Evolutionary conservation across 2,329 filamentous ascomycete species (phyloP).

Genomic region (Epichloe festucae): DNA sequence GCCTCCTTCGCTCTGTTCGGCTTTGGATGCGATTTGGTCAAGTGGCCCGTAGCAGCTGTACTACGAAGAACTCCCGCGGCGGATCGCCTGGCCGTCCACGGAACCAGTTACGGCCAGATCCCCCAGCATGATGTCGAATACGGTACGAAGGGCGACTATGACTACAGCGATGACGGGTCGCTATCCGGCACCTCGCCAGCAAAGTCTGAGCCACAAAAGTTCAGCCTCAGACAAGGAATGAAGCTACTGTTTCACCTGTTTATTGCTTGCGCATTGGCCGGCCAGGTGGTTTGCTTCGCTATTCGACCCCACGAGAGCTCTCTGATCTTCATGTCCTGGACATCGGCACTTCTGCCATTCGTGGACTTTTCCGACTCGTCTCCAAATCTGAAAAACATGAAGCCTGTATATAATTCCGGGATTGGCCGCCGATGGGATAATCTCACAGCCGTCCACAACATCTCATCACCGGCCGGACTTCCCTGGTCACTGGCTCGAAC

Average conservation of each 20-base stretch:
- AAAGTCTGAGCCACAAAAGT: neutral
- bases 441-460: conserved; percentile 14
- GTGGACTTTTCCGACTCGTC: conserved; percentile 19
- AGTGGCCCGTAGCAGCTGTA: conserved; percentile 11
- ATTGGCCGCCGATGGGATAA: conserved; percentile 17
- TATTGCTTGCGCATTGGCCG: conserved; percentile 8
- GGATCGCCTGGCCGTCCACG: neutral
- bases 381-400: conserved; percentile 13
- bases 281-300: conserved; percentile 10
- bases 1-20: conserved; percentile 9
- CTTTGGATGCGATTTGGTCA: conserved; percentile 14
- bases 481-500: conserved; percentile 10
- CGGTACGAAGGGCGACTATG: neutral
- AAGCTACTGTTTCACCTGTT: conserved; percentile 7
- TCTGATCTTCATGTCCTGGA: conserved; percentile 23
- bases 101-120: conserved; percentile 10
- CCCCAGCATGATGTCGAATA: conserved; percentile 14
- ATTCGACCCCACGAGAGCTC: conserved; percentile 18
- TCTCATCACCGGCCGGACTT: conserved; percentile 14
- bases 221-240: neutral
- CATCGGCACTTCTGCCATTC: conserved; percentile 19
- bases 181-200: neutral
- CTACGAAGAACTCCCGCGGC: conserved; percentile 2
- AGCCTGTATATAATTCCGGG: conserved; percentile 10
- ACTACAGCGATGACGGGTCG: conserved; percentile 5